Base-by-base conservation (phyloP, 2,329 filamentous ascomycete species). In the Alternaria infectoria region DNA sequence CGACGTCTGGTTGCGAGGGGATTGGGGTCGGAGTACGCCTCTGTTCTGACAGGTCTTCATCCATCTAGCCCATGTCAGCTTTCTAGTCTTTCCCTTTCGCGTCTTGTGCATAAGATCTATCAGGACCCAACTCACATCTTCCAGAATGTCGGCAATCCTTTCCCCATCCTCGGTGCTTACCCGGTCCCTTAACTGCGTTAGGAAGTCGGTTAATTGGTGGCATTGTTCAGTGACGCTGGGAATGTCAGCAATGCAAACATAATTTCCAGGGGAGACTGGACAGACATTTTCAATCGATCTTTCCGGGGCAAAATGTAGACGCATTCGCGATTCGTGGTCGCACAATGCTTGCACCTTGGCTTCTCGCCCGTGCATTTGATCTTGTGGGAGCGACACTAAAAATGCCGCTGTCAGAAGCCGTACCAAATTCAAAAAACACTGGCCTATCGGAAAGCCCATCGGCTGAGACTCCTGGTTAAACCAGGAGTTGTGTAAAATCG, bases 331-430 rank as follows among this genome's bases (percentile, higher is more conserved):
- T 62, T 69, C 9, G 70, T 71, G 26, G 72, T 68, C 50, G 73
- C 70, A 67, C 80, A 82, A 45, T 80, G 78, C 47, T 76, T 75
- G 63, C 80, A 81, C 6, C 63, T 55, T 23, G 80, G 80, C 40
- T 67, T 72, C 49, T 77, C 71, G 23, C 80, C 80, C 44, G 77
- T 77, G 65, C 80, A 82, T 62, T 80, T 81, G 68, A 81, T 79
- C 68, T 82, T 82, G 52, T 80, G 75, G 57, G 69, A 68, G 32
- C 80, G 79, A 68, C 80, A 82, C 71, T 74, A 70, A 40, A 67
- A 19, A 40, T 49, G 50, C 36, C 23, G n/a, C 47, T 28, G 57
- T 73, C 54, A 73, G 71, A 57, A 50, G 55, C 28, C 17, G 30
- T 55, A 50, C 46, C 36, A 54, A 40, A 54, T 52, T 28, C 13